A percentile compares a stretch with the other conserved stretches of the same genome.
Evolutionary conservation across 106 monocot genomes (phyloP).

Genomic region (Dendrobium huoshanense): DNA sequence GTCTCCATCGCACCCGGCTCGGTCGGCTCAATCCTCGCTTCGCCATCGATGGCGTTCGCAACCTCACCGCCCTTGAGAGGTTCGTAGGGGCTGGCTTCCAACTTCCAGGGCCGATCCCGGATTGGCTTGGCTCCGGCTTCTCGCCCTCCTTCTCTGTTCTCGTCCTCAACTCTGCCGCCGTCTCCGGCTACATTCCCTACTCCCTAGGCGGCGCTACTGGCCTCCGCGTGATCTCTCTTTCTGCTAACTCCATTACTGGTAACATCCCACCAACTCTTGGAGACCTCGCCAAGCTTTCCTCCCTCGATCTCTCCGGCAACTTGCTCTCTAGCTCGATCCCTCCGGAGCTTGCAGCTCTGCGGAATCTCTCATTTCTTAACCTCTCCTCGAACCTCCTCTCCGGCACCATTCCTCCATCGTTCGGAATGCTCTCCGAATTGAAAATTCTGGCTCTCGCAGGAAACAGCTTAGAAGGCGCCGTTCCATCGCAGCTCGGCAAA

Average conservation of each 20-base stretch:
- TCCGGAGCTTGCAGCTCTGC: not conserved
- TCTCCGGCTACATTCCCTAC: conserved; percentile 41
- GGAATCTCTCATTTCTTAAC: conserved; percentile 1
- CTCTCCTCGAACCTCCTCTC: conserved; percentile 2
- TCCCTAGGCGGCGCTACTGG: conserved; percentile 21
- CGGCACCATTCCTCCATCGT: conserved; percentile 2
- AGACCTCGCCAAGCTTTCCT: not conserved
- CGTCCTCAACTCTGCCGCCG: conserved; percentile 32
- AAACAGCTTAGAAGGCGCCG: conserved; percentile 8
- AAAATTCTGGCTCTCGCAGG: not conserved
- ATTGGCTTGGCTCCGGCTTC: conserved; percentile 9
- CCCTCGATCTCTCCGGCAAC: not conserved
- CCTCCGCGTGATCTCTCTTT: conserved; percentile 9
- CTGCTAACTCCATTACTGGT: not conserved
- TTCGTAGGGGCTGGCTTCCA: conserved; percentile 52
- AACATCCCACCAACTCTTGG: conserved; percentile 1
- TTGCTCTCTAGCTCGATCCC: conserved; percentile 1
- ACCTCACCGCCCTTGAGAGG: conserved; percentile 30
- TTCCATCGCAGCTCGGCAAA: conserved; percentile 9
- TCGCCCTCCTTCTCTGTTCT: conserved; percentile 20
- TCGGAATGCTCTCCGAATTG: not conserved
- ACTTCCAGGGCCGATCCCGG: conserved; percentile 58
- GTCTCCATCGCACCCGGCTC: conserved; percentile 43
- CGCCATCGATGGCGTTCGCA: conserved; percentile 50
- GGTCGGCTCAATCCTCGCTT: conserved; percentile 37